Conservation (phyloP, 2,329 filamentous ascomycete genomes). For the Podosphaera xanthii region DNA sequence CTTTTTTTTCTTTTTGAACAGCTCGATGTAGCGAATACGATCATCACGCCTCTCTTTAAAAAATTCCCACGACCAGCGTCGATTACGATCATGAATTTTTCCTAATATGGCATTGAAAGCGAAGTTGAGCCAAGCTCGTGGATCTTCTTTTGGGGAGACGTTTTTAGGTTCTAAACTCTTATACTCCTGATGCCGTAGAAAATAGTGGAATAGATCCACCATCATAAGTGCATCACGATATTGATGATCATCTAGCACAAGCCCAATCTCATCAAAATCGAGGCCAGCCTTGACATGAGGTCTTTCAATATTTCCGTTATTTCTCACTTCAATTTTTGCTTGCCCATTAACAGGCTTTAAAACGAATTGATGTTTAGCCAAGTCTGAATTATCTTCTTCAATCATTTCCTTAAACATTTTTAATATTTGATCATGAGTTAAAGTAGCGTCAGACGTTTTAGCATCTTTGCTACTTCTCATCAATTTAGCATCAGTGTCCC, state of each 20-base stretch:
- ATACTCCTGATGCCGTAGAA: slow-evolving; percentile 92
- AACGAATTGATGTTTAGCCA: slow-evolving; percentile 62
- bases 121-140: slow-evolving; percentile 77
- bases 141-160: slow-evolving; percentile 64
- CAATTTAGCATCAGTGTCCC: slow-evolving; percentile 82
- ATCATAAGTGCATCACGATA: slow-evolving; percentile 97
- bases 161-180: slow-evolving; percentile 75
- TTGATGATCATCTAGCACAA: slow-evolving; percentile 93
- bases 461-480: slow-evolving; percentile 53
- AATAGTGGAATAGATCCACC: slow-evolving; percentile 95
- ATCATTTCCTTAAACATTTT: slow-evolving; percentile 59
- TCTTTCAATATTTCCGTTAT: slow-evolving; percentile 55
- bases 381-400: slow-evolving; percentile 34
- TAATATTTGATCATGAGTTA: slow-evolving; percentile 56
- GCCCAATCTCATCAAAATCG: slow-evolving; percentile 89
- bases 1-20: slow-evolving; percentile 81
- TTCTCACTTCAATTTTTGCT: slow-evolving; percentile 85
- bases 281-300: slow-evolving; percentile 75
- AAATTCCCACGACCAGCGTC: slow-evolving; percentile 87
- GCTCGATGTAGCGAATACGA: slow-evolving; percentile 64
- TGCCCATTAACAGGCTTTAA: slow-evolving; percentile 87
- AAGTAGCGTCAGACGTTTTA: slow-evolving; percentile 32
- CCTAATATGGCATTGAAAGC: slow-evolving; percentile 70
- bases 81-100: slow-evolving; percentile 89
- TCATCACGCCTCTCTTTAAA: slow-evolving; percentile 85